Evolutionary conservation across 2,329 filamentous ascomycete genomes (phyloP), one percentile per base, ranked within the genome.

Genomic region (Alternaria longipes): DNA sequence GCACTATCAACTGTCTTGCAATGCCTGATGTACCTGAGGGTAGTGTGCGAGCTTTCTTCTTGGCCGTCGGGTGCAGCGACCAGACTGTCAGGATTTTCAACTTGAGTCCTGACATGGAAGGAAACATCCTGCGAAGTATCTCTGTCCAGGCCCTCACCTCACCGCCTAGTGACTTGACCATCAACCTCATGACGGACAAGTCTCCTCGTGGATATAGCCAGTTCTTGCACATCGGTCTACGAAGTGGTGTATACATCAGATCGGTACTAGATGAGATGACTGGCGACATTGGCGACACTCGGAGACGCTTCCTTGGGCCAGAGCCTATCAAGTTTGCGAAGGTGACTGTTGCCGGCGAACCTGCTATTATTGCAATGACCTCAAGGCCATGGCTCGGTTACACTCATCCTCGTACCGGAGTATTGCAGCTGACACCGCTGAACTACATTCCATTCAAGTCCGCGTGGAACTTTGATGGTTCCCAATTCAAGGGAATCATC

Each of bases 331-430:
- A 92, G 69, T 85, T 99, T 3, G 97, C 97, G 78, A 90, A 91
- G 67, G 93, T 98, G n/a, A 91, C 90, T 5, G 92, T 97, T 8
- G 90, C 95, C 72, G 90, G 90, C 18, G 91, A 93, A 67, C 90
- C 91, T 6, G 93, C 93, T 42, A 91, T 98, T 14, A 85, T 99
- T 54, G 94, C 92, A 3, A 85, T 98, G 56, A 97, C 93, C 77
- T 96, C 94, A 16, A 89, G 94, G 57, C 91, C 95, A n/a, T 99
- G 94, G 94, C 85, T 99, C 4, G 94, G 94, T 44, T 98, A 98
- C 76, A 91, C 93, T 0, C 93, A 98, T 72, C 89, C 91, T 2
- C 90, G 94, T 61, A 94, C 91, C 3, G 92, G 92, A 74, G 90
- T 90, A 38, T 97, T 97, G 73, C 92, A 96, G 80, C 89, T 98